A percentile compares a stretch with the other conserved stretches of the same genome.
These are phyloP conservation scores for Hygrophoropsis aurantiaca DNA, from an alignment of 768 basidiomycete genomes.

Conservation along the genomic window DNA sequence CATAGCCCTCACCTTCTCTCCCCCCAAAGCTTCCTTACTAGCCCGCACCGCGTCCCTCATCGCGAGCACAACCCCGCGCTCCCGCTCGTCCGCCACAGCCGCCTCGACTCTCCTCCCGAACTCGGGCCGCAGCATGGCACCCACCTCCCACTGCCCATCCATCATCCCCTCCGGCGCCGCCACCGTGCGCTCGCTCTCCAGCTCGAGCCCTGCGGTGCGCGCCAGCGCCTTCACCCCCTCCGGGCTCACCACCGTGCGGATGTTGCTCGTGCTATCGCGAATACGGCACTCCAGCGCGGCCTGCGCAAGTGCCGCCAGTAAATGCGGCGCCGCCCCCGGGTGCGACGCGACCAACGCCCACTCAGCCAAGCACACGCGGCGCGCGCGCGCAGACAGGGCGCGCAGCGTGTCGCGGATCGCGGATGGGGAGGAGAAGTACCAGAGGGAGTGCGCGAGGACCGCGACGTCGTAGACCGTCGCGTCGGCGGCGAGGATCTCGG, in stretches of 20 bases:
- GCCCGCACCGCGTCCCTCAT: conserved; percentile 27
- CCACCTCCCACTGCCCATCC: conserved; percentile 38
- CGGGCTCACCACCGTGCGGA: conserved; percentile 38
- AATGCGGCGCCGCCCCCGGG: conserved; percentile 26
- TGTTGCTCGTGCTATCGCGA: conserved; percentile 25
- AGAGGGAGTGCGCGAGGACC: conserved; percentile 35
- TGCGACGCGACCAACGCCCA: conserved; percentile 27
- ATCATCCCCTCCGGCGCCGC: conserved; percentile 21
- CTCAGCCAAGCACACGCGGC: conserved; percentile 33
- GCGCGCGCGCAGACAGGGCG: conserved; percentile 22
- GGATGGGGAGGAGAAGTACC: conserved; percentile 40
- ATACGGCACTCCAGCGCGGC: conserved; percentile 34
- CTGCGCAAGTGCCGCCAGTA: conserved; percentile 37
- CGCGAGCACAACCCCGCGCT: conserved; percentile 30
- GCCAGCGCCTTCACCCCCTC: conserved; percentile 27
- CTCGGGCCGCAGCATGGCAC: conserved; percentile 12
- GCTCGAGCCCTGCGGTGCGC: conserved; percentile 16
- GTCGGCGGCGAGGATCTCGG: conserved; percentile 22
- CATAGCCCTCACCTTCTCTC: conserved; percentile 26
- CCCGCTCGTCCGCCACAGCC: conserved; percentile 28
- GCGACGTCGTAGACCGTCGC: conserved; percentile 29
- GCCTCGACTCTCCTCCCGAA: conserved; percentile 26
- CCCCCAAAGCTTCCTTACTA: conserved; percentile 10
- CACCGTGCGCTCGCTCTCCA: conserved; percentile 21
- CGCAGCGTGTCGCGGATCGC: conserved; percentile 27